phyloP scores from a whole-genome alignment of 495 filamentous ascomycete species.

The Penicillium cataractarum region DNA sequence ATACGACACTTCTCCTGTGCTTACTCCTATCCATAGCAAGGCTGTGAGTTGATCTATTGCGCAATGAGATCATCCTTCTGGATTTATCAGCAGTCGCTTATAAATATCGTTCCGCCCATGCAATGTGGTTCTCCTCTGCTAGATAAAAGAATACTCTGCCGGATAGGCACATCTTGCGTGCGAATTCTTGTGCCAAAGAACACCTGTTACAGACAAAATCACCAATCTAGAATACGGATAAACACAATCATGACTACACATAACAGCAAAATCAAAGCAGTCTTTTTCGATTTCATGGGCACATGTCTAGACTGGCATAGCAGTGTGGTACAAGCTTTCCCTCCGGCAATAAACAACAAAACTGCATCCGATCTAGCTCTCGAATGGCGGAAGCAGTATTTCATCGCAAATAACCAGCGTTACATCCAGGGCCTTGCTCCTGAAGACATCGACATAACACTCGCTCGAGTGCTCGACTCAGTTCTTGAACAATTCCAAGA shows the following conservation, averaged over 20 bases:
- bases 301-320: slow-evolving; percentile 49
- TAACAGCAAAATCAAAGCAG: slow-evolving; percentile 35
- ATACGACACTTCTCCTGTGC: neutral
- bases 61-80: neutral
- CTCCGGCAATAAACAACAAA: slow-evolving; percentile 14
- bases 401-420: slow-evolving; percentile 37
- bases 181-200: neutral
- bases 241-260: neutral
- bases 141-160: no score
- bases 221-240: neutral
- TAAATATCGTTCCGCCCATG: neutral
- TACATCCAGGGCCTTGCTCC: slow-evolving; percentile 34
- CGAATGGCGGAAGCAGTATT: slow-evolving; percentile 5
- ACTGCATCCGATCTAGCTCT: neutral
- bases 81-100: neutral
- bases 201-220: neutral
- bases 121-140: no score
- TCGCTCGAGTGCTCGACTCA: slow-evolving; percentile 37
- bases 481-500: slow-evolving; percentile 34
- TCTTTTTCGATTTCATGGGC: slow-evolving; percentile 51
- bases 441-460: slow-evolving; percentile 56
- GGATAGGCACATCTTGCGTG: no score
- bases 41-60: neutral
- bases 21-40: neutral
- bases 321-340: slow-evolving; percentile 29